phyloP scores from a whole-genome alignment of 257 asterid genomes.

The Gentiana straminea region DNA sequence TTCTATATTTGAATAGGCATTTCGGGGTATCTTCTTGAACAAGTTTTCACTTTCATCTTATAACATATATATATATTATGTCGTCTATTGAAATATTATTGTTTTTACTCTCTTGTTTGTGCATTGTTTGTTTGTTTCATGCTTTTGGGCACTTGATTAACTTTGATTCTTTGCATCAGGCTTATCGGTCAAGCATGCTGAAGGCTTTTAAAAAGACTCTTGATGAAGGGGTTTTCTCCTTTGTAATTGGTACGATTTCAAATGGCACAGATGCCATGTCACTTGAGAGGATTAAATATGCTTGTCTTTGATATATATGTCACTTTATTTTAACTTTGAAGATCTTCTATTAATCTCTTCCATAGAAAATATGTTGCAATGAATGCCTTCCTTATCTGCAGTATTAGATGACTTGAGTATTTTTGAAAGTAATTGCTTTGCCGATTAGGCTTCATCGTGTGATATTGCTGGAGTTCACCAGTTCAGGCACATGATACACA shows the following conservation, averaged over 20 bases:
- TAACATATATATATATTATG: too few relatives aligned
- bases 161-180: conserved; percentile 37
- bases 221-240: conserved; percentile 90
- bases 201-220: conserved; percentile 97
- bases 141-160: conserved; percentile 10
- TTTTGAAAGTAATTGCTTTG: neutral
- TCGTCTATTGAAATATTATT: too few relatives aligned
- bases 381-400: neutral
- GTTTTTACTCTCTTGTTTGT: too few relatives aligned
- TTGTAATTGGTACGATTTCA: conserved; percentile 74
- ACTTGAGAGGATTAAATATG: conserved; percentile 4
- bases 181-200: conserved; percentile 97
- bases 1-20: too few relatives aligned
- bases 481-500: too few relatives aligned
- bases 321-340: neutral
- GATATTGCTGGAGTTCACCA: too few relatives aligned
- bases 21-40: too few relatives aligned
- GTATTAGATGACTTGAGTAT: neutral
- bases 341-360: too few relatives aligned
- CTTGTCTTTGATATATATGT: conserved; percentile 7
- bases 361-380: too few relatives aligned
- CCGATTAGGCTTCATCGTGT: too few relatives aligned
- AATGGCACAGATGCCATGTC: conserved; percentile 12
- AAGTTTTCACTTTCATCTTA: too few relatives aligned
- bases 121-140: too few relatives aligned